Conservation (phyloP, 2,329 filamentous ascomycete species). For the Scedosporium minutisporum region DNA sequence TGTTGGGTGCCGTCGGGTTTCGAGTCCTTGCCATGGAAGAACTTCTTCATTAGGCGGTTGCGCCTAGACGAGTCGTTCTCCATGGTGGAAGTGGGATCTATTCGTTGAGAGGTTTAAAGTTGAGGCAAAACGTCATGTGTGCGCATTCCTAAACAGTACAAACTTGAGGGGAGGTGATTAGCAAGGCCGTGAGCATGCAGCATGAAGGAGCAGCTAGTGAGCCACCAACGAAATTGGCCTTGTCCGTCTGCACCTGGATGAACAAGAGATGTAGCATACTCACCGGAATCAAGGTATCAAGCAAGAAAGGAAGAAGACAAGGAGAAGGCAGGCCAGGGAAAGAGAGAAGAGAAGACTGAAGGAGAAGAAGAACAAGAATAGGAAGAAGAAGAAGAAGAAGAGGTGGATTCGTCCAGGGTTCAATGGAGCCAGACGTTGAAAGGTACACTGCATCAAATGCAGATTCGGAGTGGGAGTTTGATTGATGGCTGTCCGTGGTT, state of each 20-base stretch:
- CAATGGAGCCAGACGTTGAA: background rate
- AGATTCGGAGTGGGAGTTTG: background rate
- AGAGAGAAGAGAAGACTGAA: background rate
- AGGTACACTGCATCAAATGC: background rate
- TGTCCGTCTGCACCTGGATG: too few relatives aligned
- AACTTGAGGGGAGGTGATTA: background rate
- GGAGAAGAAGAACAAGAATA: background rate
- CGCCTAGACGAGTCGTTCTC: conserved; percentile 39
- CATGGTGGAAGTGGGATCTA: conserved; percentile 20
- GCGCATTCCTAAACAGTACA: conserved; percentile 1
- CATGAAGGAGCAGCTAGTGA: background rate
- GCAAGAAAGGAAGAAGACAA: background rate
- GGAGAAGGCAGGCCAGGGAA: background rate
- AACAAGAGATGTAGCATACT: too few relatives aligned
- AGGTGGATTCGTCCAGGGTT: background rate
- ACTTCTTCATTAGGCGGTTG: conserved; percentile 53
- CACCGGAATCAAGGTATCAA: background rate
- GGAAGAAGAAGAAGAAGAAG: background rate
- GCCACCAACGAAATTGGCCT: background rate
- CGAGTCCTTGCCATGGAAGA: conserved; percentile 38
- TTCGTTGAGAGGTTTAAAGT: background rate
- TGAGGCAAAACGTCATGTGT: background rate
- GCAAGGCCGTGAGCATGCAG: background rate
- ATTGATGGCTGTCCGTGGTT: background rate
- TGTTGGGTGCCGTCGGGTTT: conserved; percentile 18